phyloP scores from a whole-genome alignment of 129 eudicot species.

The Deinandra increscens region DNA sequence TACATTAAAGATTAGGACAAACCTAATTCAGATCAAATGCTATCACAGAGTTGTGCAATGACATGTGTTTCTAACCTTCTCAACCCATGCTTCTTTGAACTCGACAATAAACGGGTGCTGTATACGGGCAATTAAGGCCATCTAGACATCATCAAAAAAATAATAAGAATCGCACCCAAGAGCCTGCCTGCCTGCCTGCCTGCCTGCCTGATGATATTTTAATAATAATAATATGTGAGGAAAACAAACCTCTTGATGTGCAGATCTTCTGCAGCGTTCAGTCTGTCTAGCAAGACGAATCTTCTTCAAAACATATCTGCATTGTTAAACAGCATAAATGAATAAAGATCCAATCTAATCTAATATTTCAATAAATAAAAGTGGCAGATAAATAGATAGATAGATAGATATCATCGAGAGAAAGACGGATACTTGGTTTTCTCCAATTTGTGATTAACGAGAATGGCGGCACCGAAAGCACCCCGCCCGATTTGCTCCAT shows the following conservation, averaged over 20 bases:
- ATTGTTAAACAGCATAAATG: constrained; percentile 20
- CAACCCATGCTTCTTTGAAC: constrained; percentile 99
- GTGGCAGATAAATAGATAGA: not conserved
- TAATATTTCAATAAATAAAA: too few species aligned
- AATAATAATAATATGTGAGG: too few species aligned
- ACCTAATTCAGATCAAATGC: not conserved
- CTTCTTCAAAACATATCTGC: constrained; percentile 93
- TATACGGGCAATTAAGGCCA: constrained; percentile 95
- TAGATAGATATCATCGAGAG: too few species aligned
- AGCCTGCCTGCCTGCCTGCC: too few species aligned
- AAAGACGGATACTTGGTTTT: constrained; percentile 56
- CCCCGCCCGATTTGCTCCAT: constrained; percentile 99
- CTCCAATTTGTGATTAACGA: constrained; percentile 85
- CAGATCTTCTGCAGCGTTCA: constrained; percentile 96
- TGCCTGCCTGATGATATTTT: too few species aligned
- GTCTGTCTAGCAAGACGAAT: constrained; percentile 98
- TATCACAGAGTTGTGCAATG: not conserved
- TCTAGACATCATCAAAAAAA: constrained; percentile 46
- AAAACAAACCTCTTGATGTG: constrained; percentile 84
- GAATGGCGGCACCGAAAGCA: constrained; percentile 99
- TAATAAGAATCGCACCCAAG: not conserved
- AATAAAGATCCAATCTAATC: not conserved
- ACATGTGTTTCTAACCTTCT: constrained; percentile 59
- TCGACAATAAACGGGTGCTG: constrained; percentile 95
- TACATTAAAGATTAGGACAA: constrained; percentile 22